Evolutionary conservation across 352 stramenopile species (phyloP).

Genomic region (Pythium chondricola): DNA sequence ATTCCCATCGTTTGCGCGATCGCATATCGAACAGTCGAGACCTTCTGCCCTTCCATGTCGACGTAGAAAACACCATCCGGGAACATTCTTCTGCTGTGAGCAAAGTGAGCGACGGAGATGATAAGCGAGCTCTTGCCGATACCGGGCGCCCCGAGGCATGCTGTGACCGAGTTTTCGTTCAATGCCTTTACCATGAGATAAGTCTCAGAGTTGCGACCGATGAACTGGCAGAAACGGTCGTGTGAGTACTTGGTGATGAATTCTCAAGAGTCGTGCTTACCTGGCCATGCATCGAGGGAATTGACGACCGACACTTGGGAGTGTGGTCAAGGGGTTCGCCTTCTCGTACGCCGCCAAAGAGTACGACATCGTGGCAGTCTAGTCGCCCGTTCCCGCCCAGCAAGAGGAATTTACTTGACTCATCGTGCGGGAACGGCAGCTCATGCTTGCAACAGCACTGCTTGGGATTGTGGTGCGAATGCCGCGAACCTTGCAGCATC

Average conservation of each 20-base stretch:
- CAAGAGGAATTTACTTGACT: conserved; percentile 79
- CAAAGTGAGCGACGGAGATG: conserved; percentile 76
- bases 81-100: conserved; percentile 72
- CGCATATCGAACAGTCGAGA: conserved; percentile 71
- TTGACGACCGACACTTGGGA: conserved; percentile 59
- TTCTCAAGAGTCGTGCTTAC: conserved; percentile 9
- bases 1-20: conserved; percentile 79
- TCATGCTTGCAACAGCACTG: conserved; percentile 72
- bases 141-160: conserved; percentile 61
- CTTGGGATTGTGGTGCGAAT: conserved; percentile 60
- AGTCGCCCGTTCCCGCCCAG: conserved; percentile 29
- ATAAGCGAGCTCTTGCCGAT: conserved; percentile 82
- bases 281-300: conserved; percentile 76
- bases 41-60: conserved; percentile 75
- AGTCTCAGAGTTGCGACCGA: conserved; percentile 72
- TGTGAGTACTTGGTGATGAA: not conserved
- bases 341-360: conserved; percentile 63
- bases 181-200: conserved; percentile 75
- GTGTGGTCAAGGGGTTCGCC: conserved; percentile 59
- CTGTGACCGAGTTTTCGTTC: conserved; percentile 65
- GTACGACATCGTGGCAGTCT: conserved; percentile 51
- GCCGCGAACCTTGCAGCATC: conserved; percentile 51
- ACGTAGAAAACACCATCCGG: conserved; percentile 80
- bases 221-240: conserved; percentile 33
- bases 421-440: conserved; percentile 69